These are phyloP conservation scores for Pisolithus thermaeus DNA, from an alignment of 1,284 basidiomycete genomes.

Conservation along the genomic window DNA sequence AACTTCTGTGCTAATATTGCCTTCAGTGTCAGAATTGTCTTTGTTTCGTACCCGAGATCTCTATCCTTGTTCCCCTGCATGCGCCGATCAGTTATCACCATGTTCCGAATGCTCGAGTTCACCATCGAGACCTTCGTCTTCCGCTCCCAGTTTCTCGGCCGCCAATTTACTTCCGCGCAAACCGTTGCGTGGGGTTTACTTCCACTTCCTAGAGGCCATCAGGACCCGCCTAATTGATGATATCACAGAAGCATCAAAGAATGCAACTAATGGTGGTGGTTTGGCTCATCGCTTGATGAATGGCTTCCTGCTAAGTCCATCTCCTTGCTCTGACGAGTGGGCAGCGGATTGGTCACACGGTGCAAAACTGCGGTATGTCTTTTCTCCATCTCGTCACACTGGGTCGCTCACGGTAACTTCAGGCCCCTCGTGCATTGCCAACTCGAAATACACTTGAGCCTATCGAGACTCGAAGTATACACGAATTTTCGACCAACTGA, in stretches of 20 bases:
- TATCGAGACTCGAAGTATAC: slow-evolving; percentile 51
- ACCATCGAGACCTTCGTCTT: slow-evolving; percentile 17
- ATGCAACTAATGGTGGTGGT: slow-evolving; percentile 17
- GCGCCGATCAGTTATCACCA: slow-evolving; percentile 35
- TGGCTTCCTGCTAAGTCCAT: slow-evolving; percentile 54
- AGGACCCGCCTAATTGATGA: slow-evolving; percentile 50
- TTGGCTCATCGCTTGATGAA: slow-evolving; percentile 41
- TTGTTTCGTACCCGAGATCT: slow-evolving; percentile 43
- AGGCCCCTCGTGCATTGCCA: slow-evolving; percentile 58
- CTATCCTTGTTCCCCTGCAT: slow-evolving; percentile 48
- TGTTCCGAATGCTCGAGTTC: slow-evolving; percentile 37
- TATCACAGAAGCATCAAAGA: slow-evolving; percentile 38
- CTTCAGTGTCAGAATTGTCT: slow-evolving; percentile 30
- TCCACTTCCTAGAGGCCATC: slow-evolving; percentile 41
- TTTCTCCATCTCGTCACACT: not conserved
- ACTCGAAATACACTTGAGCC: slow-evolving; percentile 49
- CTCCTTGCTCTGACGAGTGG: slow-evolving; percentile 48
- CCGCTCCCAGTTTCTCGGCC: slow-evolving; percentile 14
- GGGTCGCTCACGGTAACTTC: slow-evolving; percentile 8
- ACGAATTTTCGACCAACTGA: slow-evolving; percentile 52
- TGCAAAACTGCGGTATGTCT: slow-evolving; percentile 38
- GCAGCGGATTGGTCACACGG: slow-evolving; percentile 55
- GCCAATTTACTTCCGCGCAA: slow-evolving; percentile 38
- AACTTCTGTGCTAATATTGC: slow-evolving; percentile 5
- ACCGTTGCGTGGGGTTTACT: slow-evolving; percentile 40